Conservation (phyloP, 306 rosid genomes). For the Sechiopsis laciniata region DNA sequence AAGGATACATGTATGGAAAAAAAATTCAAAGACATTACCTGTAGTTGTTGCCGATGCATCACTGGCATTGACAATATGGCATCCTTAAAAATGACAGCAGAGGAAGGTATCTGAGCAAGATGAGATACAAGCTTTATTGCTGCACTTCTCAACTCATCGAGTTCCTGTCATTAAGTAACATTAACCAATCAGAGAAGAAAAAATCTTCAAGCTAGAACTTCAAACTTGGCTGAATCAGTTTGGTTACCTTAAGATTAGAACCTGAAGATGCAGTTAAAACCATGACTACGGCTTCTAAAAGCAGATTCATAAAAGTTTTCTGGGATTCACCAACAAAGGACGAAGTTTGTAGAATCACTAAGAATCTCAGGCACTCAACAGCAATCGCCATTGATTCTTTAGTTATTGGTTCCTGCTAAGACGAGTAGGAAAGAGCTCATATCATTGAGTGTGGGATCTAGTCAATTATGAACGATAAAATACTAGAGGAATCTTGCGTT, state of each 20-base stretch:
- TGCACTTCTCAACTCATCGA: constrained; percentile 58
- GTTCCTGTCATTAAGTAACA: constrained; percentile 48
- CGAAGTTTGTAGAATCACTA: constrained; percentile 58
- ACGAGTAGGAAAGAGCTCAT: constrained; percentile 13
- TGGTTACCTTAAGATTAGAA: constrained; percentile 52
- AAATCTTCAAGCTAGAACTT: background rate
- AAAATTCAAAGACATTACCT: constrained; percentile 38
- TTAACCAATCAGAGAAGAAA: constrained; percentile 15
- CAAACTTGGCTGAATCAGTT: background rate
- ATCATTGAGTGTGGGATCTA: too few relatives aligned
- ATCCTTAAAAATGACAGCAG: constrained; percentile 78
- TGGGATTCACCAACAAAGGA: constrained; percentile 56
- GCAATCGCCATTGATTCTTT: constrained; percentile 59
- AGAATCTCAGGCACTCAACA: constrained; percentile 70
- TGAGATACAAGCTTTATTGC: constrained; percentile 79
- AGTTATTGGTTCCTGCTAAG: constrained; percentile 56
- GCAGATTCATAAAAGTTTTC: constrained; percentile 55
- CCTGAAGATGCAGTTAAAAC: constrained; percentile 60
- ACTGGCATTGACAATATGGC: constrained; percentile 81
- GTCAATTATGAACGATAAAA: too few relatives aligned
- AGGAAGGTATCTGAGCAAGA: constrained; percentile 86
- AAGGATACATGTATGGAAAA: background rate
- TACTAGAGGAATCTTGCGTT: too few relatives aligned
- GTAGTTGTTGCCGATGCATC: constrained; percentile 78
- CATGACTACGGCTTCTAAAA: constrained; percentile 65